phyloP scores from a whole-genome alignment of 2,329 filamentous ascomycete species.

The Diplodia mutila region DNA sequence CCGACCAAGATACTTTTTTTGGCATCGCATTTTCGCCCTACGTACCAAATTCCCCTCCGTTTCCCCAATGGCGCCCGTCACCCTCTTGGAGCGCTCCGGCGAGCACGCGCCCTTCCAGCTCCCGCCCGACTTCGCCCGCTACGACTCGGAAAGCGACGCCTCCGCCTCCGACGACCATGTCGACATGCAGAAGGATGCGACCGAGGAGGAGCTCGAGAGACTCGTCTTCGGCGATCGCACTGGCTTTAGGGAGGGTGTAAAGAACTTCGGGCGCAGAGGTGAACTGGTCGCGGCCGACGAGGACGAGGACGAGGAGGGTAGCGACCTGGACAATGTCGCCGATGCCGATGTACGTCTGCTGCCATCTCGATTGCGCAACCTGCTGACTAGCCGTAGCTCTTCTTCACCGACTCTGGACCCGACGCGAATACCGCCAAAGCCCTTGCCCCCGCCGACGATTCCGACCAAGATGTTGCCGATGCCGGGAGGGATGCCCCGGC shows the following conservation, averaged over 20 bases:
- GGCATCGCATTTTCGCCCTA: background rate
- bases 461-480: slow-evolving; percentile 40
- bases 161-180: slow-evolving; percentile 11
- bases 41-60: background rate
- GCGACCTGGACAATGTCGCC: slow-evolving; percentile 64
- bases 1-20: slow-evolving; percentile 24
- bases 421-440: slow-evolving; percentile 46
- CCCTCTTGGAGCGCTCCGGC: slow-evolving; percentile 16
- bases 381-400: slow-evolving; percentile 57
- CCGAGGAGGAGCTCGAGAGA: slow-evolving; percentile 83
- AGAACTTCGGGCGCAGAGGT: slow-evolving; percentile 55
- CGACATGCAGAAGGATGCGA: slow-evolving; percentile 70
- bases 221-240: slow-evolving; percentile 85
- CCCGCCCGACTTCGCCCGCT: slow-evolving; percentile 11
- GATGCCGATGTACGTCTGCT: slow-evolving; percentile 66
- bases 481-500: slow-evolving; percentile 57
- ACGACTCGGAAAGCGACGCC: background rate
- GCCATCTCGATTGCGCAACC: background rate
- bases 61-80: slow-evolving; percentile 20
- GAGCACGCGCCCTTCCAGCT: slow-evolving; percentile 13
- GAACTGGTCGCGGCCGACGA: slow-evolving; percentile 40
- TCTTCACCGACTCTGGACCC: slow-evolving; percentile 76
- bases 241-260: slow-evolving; percentile 78
- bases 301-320: slow-evolving; percentile 51
- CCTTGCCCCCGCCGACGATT: slow-evolving; percentile 46